Evolutionary conservation across 176 grass and related monocot species (phyloP).

Genomic region (Triticum monococcum): DNA sequence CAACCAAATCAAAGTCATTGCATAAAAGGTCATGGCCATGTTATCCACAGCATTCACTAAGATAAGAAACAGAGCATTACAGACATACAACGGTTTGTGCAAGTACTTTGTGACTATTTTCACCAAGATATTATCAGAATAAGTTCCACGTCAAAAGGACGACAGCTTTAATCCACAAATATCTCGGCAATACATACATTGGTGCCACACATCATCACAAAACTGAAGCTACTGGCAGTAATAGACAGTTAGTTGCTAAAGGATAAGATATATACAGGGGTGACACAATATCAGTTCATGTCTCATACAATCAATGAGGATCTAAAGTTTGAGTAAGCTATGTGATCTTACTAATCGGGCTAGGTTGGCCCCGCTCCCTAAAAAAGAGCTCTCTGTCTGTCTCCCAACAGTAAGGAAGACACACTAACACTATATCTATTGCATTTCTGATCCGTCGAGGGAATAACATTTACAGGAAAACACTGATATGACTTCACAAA

Average conservation of each 20-base stretch:
- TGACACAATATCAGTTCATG: slow-evolving; percentile 12
- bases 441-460: slow-evolving; percentile 24
- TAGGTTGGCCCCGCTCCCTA: slow-evolving; percentile 33
- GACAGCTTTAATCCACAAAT: slow-evolving; percentile 17
- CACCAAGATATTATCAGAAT: neutral
- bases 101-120: neutral
- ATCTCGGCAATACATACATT: neutral
- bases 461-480: slow-evolving; percentile 50
- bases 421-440: slow-evolving; percentile 43
- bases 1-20: neutral
- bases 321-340: slow-evolving; percentile 32
- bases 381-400: slow-evolving; percentile 33
- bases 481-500: slow-evolving; percentile 45
- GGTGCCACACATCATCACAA: slow-evolving; percentile 36
- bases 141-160: slow-evolving; percentile 21
- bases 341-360: slow-evolving; percentile 22
- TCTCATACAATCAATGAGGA: slow-evolving; percentile 33
- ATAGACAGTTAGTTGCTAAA: slow-evolving; percentile 22
- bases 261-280: slow-evolving; percentile 45
- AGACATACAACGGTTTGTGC: neutral
- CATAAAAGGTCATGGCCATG: neutral
- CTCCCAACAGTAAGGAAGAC: slow-evolving; percentile 33
- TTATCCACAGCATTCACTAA: neutral
- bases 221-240: slow-evolving; percentile 24
- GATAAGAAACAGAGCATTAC: neutral